Percentiles rank a stretch among this genome's conserved stretches.
Evolutionary conservation across 352 stramenopile genomes (phyloP).

Genomic region (Phytopythium boreale): DNA sequence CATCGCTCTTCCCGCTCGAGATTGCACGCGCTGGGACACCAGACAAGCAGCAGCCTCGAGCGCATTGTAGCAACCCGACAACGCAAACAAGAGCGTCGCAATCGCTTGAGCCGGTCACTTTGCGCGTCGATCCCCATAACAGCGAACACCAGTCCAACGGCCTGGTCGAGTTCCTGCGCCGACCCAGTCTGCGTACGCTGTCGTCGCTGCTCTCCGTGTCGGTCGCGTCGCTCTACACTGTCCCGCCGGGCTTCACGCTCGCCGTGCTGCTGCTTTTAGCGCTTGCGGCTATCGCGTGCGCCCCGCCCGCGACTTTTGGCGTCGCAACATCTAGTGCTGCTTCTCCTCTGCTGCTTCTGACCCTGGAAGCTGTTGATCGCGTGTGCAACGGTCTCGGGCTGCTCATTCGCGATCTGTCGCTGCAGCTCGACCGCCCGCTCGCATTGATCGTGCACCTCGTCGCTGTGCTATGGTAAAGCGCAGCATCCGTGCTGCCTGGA

Average conservation of each 20-base stretch:
- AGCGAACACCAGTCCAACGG: neutral
- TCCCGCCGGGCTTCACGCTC: slow-evolving; percentile 73
- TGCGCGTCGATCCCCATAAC: neutral
- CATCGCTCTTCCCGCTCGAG: slow-evolving; percentile 51
- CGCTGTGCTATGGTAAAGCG: slow-evolving; percentile 5
- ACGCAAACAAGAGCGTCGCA: neutral
- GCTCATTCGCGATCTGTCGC: slow-evolving; percentile 63
- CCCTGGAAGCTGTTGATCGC: slow-evolving; percentile 47
- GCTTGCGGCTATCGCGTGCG: slow-evolving; percentile 57
- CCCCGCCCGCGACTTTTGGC: slow-evolving; percentile 37
- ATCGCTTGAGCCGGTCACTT: neutral
- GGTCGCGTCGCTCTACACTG: slow-evolving; percentile 51
- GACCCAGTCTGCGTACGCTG: slow-evolving; percentile 49
- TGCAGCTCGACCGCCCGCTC: slow-evolving; percentile 33
- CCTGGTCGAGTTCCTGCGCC: slow-evolving; percentile 22
- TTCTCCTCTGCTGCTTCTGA: slow-evolving; percentile 31
- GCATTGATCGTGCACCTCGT: slow-evolving; percentile 9
- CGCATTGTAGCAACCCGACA: neutral
- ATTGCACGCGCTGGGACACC: slow-evolving; percentile 28
- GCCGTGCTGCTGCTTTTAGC: slow-evolving; percentile 62
- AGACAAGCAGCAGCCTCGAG: slow-evolving; percentile 35
- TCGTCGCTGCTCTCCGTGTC: slow-evolving; percentile 75
- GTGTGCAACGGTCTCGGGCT: slow-evolving; percentile 60
- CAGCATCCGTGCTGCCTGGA: neutral
- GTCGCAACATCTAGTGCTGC: slow-evolving; percentile 24